Evolutionary conservation across 768 basidiomycete genomes (phyloP).

Genomic region (Lentinula aciculospora): DNA sequence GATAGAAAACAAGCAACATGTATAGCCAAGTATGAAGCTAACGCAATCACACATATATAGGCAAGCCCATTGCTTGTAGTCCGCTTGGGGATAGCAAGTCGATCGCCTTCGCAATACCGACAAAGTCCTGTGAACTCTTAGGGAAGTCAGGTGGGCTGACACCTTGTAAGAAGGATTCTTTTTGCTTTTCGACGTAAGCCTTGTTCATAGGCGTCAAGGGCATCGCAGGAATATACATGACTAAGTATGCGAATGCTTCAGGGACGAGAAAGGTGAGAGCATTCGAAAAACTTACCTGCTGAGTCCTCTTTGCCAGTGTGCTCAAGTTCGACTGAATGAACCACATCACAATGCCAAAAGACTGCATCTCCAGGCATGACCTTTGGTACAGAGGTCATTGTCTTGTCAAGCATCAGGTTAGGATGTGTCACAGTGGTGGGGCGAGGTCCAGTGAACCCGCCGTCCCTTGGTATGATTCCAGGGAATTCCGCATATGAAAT

Average conservation of each 20-base stretch:
- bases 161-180: slow-evolving; percentile 52
- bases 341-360: slow-evolving; percentile 67
- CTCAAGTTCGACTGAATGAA: slow-evolving; percentile 43
- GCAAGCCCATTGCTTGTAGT: slow-evolving; percentile 35
- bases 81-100: slow-evolving; percentile 32
- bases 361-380: slow-evolving; percentile 76
- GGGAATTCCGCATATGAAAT: slow-evolving; percentile 44
- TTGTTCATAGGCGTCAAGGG: slow-evolving; percentile 59
- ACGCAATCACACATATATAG: slow-evolving; percentile 18
- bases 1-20: too few species aligned
- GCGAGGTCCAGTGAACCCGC: slow-evolving; percentile 36
- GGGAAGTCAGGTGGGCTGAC: slow-evolving; percentile 72
- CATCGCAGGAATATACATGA: slow-evolving; percentile 77
- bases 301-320: slow-evolving; percentile 53
- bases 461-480: slow-evolving; percentile 35
- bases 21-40: too few species aligned
- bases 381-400: slow-evolving; percentile 67
- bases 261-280: too few species aligned
- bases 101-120: slow-evolving; percentile 27
- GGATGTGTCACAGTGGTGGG: slow-evolving; percentile 58
- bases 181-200: slow-evolving; percentile 58
- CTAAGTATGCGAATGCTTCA: slow-evolving; percentile 21
- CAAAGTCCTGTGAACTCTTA: slow-evolving; percentile 27
- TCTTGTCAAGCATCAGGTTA: slow-evolving; percentile 54
- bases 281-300: slow-evolving; percentile 32